Base-by-base conservation (phyloP, 805 yeast species). In the Kurtzmaniella fragi region DNA sequence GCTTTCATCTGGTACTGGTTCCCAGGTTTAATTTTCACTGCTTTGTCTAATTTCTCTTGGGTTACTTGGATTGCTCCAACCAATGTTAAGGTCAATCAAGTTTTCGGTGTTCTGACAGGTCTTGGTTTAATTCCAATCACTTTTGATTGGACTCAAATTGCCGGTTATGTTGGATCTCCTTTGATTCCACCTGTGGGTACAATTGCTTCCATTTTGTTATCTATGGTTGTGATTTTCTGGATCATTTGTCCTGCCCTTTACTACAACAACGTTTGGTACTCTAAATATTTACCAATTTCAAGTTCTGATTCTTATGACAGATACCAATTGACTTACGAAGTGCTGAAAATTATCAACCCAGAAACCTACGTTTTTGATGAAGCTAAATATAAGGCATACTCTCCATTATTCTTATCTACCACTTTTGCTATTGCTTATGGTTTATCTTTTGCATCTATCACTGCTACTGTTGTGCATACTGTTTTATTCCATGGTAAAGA, bases 111-210 rank as follows among this genome's bases (percentile, higher is more conserved):
- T 5, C 44, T 61, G 8, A 60, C 76, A 12, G 90, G 90, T 11
- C 60, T 82, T 42, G 88, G 86, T 15, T 52, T 80, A 53, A 57
- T 80, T 46, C 89, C 89, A 9, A 54, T 80, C 33, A 76, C 84
- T 13, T 80, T 82, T 50, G 87, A 82, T 58, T 82, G 86, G 86
- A 73, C 74, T 49, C 78, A 77, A 51, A 64, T 80, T 31, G 72
- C 79, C 7, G 71, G 68, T 41, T 73, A 70, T 57, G 60, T 76
- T 45, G 80, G 80, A 13, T 75, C 81, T 15, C 87, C 88, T 9
- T 67, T 82, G 52, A 67, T 79, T 39, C 82, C 85, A 8, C 87
- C 88, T 14, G 71, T 74, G 20, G 57, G 71, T 12, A 61, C 74
- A n/a, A 65, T 77, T 16, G 58, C 73, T 27, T 64, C 78, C 16